A percentile compares a stretch with the other conserved stretches of the same genome.
phyloP scores from a whole-genome alignment of 805 yeast genomes.

The Candida berthetii region DNA sequence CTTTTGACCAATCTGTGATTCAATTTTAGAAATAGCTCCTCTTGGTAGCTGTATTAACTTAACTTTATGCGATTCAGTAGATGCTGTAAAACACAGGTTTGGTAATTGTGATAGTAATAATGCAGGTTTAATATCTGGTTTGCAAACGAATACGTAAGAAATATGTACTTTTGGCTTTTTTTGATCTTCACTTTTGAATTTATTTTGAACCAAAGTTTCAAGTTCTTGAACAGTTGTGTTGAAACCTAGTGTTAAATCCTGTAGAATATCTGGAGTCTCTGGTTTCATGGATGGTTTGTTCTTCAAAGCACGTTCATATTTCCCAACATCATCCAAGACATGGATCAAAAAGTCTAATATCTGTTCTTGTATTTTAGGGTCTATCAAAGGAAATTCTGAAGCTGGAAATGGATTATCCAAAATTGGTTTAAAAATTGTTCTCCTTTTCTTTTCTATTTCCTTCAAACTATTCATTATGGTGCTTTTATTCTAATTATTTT shows the following conservation, averaged over 20 bases:
- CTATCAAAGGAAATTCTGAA: conserved; percentile 36
- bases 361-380: conserved; percentile 28
- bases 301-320: conserved; percentile 15
- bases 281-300: conserved; percentile 4
- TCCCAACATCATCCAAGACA: conserved; percentile 27
- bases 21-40: conserved; percentile 23
- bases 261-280: conserved; percentile 9
- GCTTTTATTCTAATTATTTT: background rate
- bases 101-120: conserved; percentile 56
- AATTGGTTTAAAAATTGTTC: conserved; percentile 58
- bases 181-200: conserved; percentile 3
- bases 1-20: conserved; percentile 23
- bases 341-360: conserved; percentile 30
- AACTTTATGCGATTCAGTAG: conserved; percentile 22
- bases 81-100: conserved; percentile 41
- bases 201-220: conserved; percentile 32
- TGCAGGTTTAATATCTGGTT: conserved; percentile 43
- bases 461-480: conserved; percentile 32
- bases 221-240: conserved; percentile 45
- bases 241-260: conserved; percentile 39
- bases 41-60: conserved; percentile 58
- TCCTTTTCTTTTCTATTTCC: conserved; percentile 40
- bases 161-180: conserved; percentile 6
- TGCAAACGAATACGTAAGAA: conserved; percentile 50
- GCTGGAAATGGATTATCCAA: conserved; percentile 58